These are phyloP conservation scores for Cordyceps cateniannulata DNA, from an alignment of 2,329 filamentous ascomycete genomes.

Conservation along the genomic window DNA sequence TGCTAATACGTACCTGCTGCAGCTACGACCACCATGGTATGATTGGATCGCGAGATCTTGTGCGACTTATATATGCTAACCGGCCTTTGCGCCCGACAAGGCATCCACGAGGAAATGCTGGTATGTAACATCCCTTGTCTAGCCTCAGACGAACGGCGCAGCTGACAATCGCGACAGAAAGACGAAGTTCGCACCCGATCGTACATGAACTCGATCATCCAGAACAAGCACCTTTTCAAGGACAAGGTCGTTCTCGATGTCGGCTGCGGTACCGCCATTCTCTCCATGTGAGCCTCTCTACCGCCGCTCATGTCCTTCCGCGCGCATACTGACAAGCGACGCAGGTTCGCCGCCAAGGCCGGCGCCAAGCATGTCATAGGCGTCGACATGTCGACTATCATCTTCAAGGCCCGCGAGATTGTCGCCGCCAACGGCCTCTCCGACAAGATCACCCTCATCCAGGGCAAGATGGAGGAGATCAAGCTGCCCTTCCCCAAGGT, in stretches of 20 bases:
- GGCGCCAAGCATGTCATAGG: slow-evolving; percentile 98
- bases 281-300: slow-evolving; percentile 74
- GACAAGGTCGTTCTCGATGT: slow-evolving; percentile 84
- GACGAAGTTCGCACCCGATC: slow-evolving; percentile 95
- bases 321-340: not conserved
- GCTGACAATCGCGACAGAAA: slow-evolving; percentile 57
- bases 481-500: slow-evolving; percentile 88
- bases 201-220: slow-evolving; percentile 95
- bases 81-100: slow-evolving; percentile 36
- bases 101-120: slow-evolving; percentile 98
- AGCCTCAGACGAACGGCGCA: not conserved
- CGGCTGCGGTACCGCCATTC: slow-evolving; percentile 93
- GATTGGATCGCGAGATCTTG: slow-evolving; percentile 14
- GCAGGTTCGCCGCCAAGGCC: slow-evolving; percentile 90
- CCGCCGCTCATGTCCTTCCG: not conserved
- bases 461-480: slow-evolving; percentile 99
- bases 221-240: slow-evolving; percentile 93
- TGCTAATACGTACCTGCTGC: slow-evolving; percentile 28
- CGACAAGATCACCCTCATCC: slow-evolving; percentile 93
- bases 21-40: slow-evolving; percentile 98
- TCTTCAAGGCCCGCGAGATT: slow-evolving; percentile 96
- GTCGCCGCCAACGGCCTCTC: slow-evolving; percentile 86
- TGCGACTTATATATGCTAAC: not conserved
- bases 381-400: slow-evolving; percentile 99
- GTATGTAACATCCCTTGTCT: slow-evolving; percentile 47